phyloP scores from a whole-genome alignment of 2,329 filamentous ascomycete genomes.

The Penicillium sp. region DNA sequence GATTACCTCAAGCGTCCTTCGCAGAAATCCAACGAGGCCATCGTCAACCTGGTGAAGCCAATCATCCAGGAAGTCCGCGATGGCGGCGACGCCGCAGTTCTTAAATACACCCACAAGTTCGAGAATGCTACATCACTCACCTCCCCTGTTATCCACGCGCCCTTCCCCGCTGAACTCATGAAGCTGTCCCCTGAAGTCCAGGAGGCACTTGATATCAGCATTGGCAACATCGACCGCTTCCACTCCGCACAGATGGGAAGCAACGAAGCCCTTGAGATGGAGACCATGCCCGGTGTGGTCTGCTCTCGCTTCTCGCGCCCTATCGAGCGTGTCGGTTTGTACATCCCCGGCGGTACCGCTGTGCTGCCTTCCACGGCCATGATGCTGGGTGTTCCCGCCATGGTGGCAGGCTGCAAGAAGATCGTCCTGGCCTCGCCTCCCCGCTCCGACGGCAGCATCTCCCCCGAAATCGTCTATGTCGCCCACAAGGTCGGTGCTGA shows the following conservation, averaged over 20 bases:
- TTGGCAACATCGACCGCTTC: constrained; percentile 91
- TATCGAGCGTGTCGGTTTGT: constrained; percentile 93
- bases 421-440: constrained; percentile 93
- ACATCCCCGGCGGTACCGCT: constrained; percentile 92
- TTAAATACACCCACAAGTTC: constrained; percentile 96
- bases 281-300: constrained; percentile 96
- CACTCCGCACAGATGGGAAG: constrained; percentile 82
- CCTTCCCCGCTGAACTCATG: constrained; percentile 85
- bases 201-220: constrained; percentile 88
- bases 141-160: constrained; percentile 83
- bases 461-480: constrained; percentile 94
- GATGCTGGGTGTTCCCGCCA: constrained; percentile 96
- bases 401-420: constrained; percentile 94
- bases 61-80: constrained; percentile 85
- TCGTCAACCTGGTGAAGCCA: constrained; percentile 84
- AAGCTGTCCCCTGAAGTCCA: constrained; percentile 77
- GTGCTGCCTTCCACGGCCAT: constrained; percentile 96
- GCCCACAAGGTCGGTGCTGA: constrained; percentile 96
- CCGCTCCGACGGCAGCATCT: constrained; percentile 81
- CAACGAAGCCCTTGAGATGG: constrained; percentile 75
- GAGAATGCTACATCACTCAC: constrained; percentile 91
- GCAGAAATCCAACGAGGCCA: constrained; percentile 90
- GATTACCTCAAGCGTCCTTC: constrained; percentile 82
- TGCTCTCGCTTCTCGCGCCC: constrained; percentile 90
- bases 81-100: constrained; percentile 80